Evolutionary conservation across 257 asterid genomes (phyloP).

Genomic region (Nicotiana knightiana): DNA sequence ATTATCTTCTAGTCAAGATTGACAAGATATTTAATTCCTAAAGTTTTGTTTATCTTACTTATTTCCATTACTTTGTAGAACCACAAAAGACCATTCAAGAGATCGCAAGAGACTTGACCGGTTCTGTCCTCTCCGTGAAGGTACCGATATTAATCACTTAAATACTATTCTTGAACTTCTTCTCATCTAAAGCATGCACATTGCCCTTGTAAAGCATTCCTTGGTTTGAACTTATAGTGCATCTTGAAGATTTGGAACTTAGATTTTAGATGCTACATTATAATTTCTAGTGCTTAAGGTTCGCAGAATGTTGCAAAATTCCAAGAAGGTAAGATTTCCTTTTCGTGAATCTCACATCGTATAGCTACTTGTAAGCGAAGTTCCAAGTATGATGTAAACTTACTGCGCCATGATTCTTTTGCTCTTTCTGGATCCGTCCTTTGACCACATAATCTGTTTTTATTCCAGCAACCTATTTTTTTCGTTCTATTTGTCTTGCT

Average conservation of each 20-base stretch:
- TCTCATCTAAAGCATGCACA: not conserved
- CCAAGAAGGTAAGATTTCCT: not conserved
- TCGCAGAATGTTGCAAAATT: not conserved
- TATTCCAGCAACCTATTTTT: not conserved
- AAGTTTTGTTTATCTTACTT: not conserved
- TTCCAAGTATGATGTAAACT: not conserved
- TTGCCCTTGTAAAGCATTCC: not conserved
- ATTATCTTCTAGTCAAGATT: not conserved
- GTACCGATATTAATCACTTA: slow-evolving; percentile 25
- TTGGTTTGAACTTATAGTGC: not conserved
- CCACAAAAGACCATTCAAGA: slow-evolving; percentile 74
- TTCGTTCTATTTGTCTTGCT: too few relatives aligned
- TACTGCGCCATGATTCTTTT: not conserved
- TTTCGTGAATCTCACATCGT: not conserved
- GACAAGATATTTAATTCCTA: not conserved
- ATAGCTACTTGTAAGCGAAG: not conserved
- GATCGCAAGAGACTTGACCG: slow-evolving; percentile 68
- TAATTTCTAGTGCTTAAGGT: not conserved
- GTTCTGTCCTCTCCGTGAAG: slow-evolving; percentile 72
- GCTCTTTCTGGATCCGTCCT: not conserved
- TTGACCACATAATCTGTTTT: not conserved
- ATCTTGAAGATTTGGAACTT: too few relatives aligned
- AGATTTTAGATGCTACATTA: not conserved
- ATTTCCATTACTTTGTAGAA: slow-evolving; percentile 36
- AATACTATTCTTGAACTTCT: not conserved